phyloP scores from a whole-genome alignment of 495 filamentous ascomycete genomes.

The Neurospora tetraspora region DNA sequence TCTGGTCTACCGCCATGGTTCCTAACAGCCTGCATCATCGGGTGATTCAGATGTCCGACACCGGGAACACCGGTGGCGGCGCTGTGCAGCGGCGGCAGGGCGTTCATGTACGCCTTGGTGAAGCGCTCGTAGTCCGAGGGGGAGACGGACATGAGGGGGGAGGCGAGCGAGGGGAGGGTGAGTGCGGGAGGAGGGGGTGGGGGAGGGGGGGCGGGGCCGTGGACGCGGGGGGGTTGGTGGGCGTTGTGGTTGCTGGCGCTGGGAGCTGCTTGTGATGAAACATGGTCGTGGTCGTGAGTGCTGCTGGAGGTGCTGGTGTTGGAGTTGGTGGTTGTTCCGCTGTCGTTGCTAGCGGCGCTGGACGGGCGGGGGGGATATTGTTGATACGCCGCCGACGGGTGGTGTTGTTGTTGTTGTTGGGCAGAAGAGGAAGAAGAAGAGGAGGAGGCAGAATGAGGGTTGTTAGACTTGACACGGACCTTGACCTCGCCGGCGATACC shows the following conservation, averaged over 20 bases:
- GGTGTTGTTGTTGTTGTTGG: not conserved
- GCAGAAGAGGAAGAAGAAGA: not conserved
- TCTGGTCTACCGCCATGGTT: slow-evolving; percentile 10
- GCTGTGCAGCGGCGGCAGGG: slow-evolving; percentile 11
- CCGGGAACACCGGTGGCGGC: not conserved
- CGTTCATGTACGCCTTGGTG: slow-evolving; percentile 6
- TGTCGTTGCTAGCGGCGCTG: not conserved
- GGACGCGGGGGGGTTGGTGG: not conserved
- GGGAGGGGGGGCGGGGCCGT: not conserved
- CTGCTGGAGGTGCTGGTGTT: not conserved
- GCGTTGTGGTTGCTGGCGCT: not conserved
- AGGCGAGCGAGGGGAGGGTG: slow-evolving; percentile 8
- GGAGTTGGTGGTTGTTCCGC: not conserved
- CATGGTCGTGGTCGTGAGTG: not conserved
- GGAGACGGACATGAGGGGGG: not conserved
- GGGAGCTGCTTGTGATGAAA: not conserved
- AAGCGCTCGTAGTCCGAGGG: not conserved
- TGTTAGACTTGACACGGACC: slow-evolving; percentile 21
- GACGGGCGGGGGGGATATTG: not conserved
- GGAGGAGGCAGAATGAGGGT: not conserved
- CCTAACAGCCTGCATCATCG: not conserved
- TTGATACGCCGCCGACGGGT: not conserved
- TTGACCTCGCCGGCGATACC: slow-evolving; percentile 36
- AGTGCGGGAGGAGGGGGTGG: not conserved
- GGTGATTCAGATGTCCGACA: not conserved